Evolutionary conservation across 352 stramenopile species (phyloP).

Genomic region (Poterioochromonas sp.): DNA sequence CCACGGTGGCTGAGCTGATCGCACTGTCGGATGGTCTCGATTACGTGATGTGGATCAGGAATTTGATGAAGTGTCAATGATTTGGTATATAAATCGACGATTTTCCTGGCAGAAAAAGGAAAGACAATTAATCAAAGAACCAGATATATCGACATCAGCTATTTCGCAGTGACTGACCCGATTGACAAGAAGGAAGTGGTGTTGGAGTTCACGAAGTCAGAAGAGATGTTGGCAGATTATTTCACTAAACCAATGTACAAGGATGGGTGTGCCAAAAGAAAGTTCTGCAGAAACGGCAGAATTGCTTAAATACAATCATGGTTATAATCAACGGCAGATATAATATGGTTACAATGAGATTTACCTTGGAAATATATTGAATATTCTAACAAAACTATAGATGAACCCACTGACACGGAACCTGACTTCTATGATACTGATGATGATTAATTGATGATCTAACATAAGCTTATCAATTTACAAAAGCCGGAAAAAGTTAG

Average conservation of each 20-base stretch:
- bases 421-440: no score
- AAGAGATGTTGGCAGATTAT: slow-evolving; percentile 14
- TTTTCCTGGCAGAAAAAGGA: slow-evolving; percentile 9
- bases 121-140: background rate
- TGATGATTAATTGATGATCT: no score
- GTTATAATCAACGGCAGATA: no score
- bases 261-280: slow-evolving; percentile 5
- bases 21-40: background rate
- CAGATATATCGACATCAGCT: background rate
- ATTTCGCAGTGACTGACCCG: background rate
- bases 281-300: background rate
- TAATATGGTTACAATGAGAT: no score
- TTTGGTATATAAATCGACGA: slow-evolving; percentile 19
- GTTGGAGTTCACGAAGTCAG: slow-evolving; percentile 10
- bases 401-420: no score
- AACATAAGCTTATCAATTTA: no score
- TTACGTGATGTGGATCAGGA: slow-evolving; percentile 15
- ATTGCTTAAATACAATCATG: no score
- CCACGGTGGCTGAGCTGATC: slow-evolving; percentile 5
- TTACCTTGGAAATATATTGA: no score
- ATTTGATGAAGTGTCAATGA: slow-evolving; percentile 19
- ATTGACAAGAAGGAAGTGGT: slow-evolving; percentile 13
- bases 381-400: no score
- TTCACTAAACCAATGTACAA: slow-evolving; percentile 6
- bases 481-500: no score